Base-by-base conservation (phyloP, 441 rosid species). In the Adansonia gregorii region DNA sequence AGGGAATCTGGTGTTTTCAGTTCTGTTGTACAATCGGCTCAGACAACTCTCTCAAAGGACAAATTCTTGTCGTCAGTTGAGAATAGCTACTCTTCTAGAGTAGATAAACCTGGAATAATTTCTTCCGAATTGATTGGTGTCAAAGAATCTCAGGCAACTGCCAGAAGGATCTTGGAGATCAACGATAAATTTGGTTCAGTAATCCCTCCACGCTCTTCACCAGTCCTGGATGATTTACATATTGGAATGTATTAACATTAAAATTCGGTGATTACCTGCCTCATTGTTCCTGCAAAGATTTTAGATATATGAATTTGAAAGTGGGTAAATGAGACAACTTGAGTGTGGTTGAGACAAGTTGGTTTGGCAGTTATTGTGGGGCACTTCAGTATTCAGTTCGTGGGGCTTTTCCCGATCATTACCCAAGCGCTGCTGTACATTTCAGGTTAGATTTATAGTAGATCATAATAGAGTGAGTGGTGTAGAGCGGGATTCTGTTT, bases 1-100 rank as follows among this genome's bases (percentile, higher is more conserved):
- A 83, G 89, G 78, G 98, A 95, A 81, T 85, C 98, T 8, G 95
- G 97, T 63, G 86, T 89, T 59, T 91, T 89, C 69, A 82, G 83
- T 78, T 85, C 92, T 0, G 88, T 86, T 17, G 83, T 94, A 79
- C 87, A 81, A 71, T 79, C 89, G 55, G 89, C 93, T 24, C 86
- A 80, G 78, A 73, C 54, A 54, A 81, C 85, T 69, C 52, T 87
- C 31, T 80, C 89, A 1, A 82, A 81, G 72, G 92, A 90, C 79
- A 78, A 65, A 49, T 77, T 81, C 52, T 78, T 78, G 65, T 77
- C 82, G 7, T 81, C 84, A 0, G 81, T 82, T 20, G 78, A 79
- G 64, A 82, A 73, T 64, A 78, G 78, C 46, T 77, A 83, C 79
- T 67, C 86, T 74, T 78, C 89, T 4, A 68, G 67, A 27, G 67